These are phyloP conservation scores for Neonectria ditissima DNA, from an alignment of 2,329 filamentous ascomycete species.

Conservation along the genomic window DNA sequence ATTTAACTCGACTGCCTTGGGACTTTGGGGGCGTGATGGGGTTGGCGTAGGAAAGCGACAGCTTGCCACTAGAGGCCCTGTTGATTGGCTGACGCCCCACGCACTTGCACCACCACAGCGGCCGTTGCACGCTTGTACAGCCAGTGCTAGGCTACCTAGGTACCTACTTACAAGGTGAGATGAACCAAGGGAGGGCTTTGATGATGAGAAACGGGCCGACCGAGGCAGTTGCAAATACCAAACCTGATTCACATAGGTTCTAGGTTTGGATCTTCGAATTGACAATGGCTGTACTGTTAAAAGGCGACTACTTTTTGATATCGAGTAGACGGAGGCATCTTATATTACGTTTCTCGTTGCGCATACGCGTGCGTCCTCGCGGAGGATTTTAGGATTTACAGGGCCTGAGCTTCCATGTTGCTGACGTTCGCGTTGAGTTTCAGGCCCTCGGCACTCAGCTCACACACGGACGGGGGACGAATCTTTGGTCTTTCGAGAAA, in stretches of 20 bases:
- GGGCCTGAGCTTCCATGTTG: not conserved
- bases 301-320: too few species aligned
- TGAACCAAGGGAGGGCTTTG: not conserved
- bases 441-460: not conserved
- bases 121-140: slow-evolving; percentile 12
- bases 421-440: not conserved
- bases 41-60: slow-evolving; percentile 33
- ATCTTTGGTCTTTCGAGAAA: too few species aligned
- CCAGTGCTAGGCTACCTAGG: not conserved
- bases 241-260: too few species aligned
- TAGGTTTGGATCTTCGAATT: not conserved
- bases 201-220: not conserved
- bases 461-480: not conserved
- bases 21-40: not conserved
- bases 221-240: too few species aligned
- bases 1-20: slow-evolving; percentile 14
- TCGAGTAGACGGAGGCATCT: too few species aligned
- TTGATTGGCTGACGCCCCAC: slow-evolving; percentile 36
- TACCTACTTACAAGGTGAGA: not conserved
- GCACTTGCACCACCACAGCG: not conserved
- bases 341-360: too few species aligned
- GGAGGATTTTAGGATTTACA: not conserved
- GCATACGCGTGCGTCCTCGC: not conserved
- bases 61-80: slow-evolving; percentile 31
- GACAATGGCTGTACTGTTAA: not conserved